Base-by-base conservation (phyloP, 805 yeast species). In the Tetrapisispora pingtungensis region DNA sequence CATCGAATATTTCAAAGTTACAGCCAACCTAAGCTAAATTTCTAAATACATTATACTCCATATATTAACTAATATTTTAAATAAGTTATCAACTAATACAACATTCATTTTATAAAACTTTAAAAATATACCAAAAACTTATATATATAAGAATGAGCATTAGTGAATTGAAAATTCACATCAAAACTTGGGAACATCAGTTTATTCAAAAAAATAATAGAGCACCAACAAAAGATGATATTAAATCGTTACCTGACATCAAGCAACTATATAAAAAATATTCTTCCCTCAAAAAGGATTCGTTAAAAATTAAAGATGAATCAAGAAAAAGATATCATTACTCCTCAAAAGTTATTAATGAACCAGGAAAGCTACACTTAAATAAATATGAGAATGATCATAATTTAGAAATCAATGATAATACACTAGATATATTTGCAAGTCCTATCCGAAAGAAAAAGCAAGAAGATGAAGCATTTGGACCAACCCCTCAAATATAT, bases 401-500 rank as follows among this genome's bases (percentile, higher is more conserved):
- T 22, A 6, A 6, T 5, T 22, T 22, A 22, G 26, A 22, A 14
- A 10, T 12, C 4, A 28, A 28, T 4, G 19, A 13, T 31, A 7
- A 20, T 3, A 39, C 52, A 27, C 51, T 52, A 41, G 52, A 59
- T 3, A 53, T 58, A 7, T 56, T 61, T 10, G 34, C 46, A 4
- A 30, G 28, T 1, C 39, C 49, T 7, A 37, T 38, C 5, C 27
- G 26, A n/a, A 28, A 15, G 10, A 17, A 10, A 17, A 37, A 10
- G 42, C 36, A 36, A 27, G 40, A 17, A 13, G 20, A 18, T 39
- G 41, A 54, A 0, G 83, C 78, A 47, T 58, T 85, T 12, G 95
- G 95, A 0, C 96, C 96, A 0, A 86, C 96, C 0, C 96, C 96
- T 0, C 95, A 86, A 53, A 72, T 85, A 10, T 72, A 80, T 48